phyloP scores from a whole-genome alignment of 441 rosid species.

The Croton setiger region DNA sequence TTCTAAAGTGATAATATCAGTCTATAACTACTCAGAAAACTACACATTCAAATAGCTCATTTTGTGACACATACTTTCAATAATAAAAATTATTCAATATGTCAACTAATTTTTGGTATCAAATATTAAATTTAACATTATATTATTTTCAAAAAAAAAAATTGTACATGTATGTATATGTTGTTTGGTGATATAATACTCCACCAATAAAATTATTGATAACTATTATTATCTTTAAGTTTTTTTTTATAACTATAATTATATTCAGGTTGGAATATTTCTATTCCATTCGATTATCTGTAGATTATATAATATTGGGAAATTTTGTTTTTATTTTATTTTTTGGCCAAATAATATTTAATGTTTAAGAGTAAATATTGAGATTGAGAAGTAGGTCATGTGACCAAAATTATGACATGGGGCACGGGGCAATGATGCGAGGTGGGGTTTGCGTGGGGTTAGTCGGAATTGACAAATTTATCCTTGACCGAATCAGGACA shows the following conservation, averaged over 20 bases:
- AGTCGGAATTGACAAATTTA: neutral
- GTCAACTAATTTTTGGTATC: too few species aligned
- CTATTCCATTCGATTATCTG: too few species aligned
- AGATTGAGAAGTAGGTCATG: conserved; percentile 16
- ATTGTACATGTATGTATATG: neutral
- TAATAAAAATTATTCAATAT: too few species aligned
- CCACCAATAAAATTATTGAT: neutral
- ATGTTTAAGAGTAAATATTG: neutral
- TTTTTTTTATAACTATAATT: too few species aligned
- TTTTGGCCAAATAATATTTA: neutral
- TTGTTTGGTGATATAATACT: neutral
- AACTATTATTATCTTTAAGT: neutral
- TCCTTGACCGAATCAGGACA: neutral
- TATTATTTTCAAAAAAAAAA: neutral
- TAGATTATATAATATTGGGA: too few species aligned
- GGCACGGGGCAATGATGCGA: conserved; percentile 33
- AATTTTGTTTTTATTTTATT: too few species aligned
- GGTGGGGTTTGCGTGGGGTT: neutral
- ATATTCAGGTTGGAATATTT: too few species aligned
- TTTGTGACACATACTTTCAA: too few species aligned
- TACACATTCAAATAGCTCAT: too few species aligned
- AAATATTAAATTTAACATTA: too few species aligned
- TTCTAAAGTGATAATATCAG: too few species aligned
- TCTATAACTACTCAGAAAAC: too few species aligned
- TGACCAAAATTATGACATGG: conserved; percentile 31